Conservation (phyloP, 495 filamentous ascomycete species). For the Daldinia vernicosa region DNA sequence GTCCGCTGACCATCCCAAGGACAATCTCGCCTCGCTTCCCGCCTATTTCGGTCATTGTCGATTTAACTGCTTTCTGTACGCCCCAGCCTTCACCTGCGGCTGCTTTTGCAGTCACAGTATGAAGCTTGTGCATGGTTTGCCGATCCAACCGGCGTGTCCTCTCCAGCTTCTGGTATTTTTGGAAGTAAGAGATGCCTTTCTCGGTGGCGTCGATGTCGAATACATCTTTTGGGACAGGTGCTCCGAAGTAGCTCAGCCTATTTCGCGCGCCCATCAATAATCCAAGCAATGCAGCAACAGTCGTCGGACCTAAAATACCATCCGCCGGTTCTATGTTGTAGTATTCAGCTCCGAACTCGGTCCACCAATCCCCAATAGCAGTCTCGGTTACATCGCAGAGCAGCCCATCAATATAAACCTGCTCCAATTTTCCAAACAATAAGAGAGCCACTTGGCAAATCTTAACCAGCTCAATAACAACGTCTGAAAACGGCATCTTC, state of each 20-base stretch:
- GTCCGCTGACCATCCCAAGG: conserved; percentile 88
- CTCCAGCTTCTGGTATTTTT: conserved; percentile 84
- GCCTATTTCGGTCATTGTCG: conserved; percentile 90
- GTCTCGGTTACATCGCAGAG: conserved; percentile 93
- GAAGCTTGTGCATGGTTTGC: conserved; percentile 81
- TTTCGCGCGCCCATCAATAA: conserved; percentile 90
- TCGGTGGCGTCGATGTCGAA: conserved; percentile 87
- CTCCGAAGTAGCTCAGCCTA: conserved; percentile 78
- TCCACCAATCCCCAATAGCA: conserved; percentile 95
- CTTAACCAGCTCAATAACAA: conserved; percentile 90
- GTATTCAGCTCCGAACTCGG: conserved; percentile 86
- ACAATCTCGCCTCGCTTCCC: conserved; percentile 96
- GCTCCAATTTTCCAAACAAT: conserved; percentile 84
- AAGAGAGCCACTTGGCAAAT: conserved; percentile 89
- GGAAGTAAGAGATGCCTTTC: conserved; percentile 84
- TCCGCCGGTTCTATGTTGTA: conserved; percentile 93
- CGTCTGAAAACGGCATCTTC: conserved; percentile 73
- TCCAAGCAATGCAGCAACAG: conserved; percentile 86
- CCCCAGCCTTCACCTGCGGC: conserved; percentile 78
- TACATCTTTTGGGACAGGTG: conserved; percentile 88
- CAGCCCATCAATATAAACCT: conserved; percentile 91
- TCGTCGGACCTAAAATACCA: conserved; percentile 90
- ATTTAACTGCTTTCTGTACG: conserved; percentile 90
- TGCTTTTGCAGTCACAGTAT: conserved; percentile 84
- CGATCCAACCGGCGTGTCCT: conserved; percentile 82